These are phyloP conservation scores for Yarrowia yakushimensis DNA, from an alignment of 805 yeast genomes.

Conservation along the genomic window DNA sequence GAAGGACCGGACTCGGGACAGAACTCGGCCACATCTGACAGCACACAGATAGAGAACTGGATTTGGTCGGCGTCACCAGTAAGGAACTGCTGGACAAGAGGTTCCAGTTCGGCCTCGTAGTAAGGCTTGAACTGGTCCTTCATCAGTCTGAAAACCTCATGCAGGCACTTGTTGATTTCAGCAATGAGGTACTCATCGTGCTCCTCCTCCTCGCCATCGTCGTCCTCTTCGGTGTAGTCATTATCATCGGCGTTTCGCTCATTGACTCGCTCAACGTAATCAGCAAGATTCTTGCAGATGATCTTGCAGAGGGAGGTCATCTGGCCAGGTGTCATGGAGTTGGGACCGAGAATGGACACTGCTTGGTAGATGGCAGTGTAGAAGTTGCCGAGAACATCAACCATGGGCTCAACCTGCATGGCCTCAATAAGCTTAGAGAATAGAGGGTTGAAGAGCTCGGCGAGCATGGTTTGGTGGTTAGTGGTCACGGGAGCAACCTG, in stretches of 20 bases:
- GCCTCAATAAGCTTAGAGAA: constrained; percentile 64
- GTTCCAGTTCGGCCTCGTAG: constrained; percentile 57
- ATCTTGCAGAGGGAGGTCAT: constrained; percentile 56
- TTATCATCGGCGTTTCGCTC: constrained; percentile 56
- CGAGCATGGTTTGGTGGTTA: constrained; percentile 50
- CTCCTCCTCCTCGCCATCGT: constrained; percentile 74
- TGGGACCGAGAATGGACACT: constrained; percentile 62
- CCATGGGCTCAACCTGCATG: constrained; percentile 72
- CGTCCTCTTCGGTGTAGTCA: constrained; percentile 82
- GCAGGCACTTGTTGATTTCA: constrained; percentile 73
- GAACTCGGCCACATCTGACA: constrained; percentile 77
- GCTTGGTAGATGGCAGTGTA: constrained; percentile 68
- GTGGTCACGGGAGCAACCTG: constrained; percentile 48
- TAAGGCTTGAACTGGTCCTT: constrained; percentile 57
- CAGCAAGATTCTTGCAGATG: constrained; percentile 58
- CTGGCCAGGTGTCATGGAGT: constrained; percentile 47
- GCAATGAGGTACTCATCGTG: constrained; percentile 89
- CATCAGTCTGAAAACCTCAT: constrained; percentile 63
- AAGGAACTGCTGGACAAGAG: constrained; percentile 59
- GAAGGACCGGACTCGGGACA: constrained; percentile 50
- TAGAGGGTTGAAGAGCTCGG: constrained; percentile 68
- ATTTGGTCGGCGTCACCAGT: constrained; percentile 63
- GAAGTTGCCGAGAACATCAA: constrained; percentile 75
- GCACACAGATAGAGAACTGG: constrained; percentile 73
- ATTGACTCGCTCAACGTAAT: constrained; percentile 63